Evolutionary conservation across 495 filamentous ascomycete species (phyloP).

Genomic region (Tetracladium marchalianum): DNA sequence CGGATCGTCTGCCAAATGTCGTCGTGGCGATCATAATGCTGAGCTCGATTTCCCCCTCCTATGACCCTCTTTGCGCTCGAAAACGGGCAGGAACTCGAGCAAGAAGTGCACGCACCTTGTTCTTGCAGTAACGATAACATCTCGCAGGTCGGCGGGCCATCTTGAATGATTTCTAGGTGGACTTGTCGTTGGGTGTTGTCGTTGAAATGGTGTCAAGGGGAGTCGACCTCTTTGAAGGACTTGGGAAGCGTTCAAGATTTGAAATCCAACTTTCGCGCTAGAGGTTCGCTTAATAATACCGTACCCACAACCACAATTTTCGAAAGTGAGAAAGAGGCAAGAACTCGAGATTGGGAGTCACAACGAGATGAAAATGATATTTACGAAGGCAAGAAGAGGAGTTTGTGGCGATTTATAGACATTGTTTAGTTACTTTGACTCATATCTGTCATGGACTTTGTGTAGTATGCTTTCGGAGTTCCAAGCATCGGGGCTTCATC

Average conservation of each 20-base stretch:
- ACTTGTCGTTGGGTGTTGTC: conserved; percentile 32
- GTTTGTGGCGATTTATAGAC: too few species aligned
- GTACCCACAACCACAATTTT: conserved; percentile 14
- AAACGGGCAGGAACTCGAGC: conserved; percentile 2
- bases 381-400: too few species aligned
- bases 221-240: background rate
- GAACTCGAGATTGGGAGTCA: background rate
- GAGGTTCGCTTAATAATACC: conserved; percentile 3
- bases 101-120: conserved; percentile 66
- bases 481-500: too few species aligned
- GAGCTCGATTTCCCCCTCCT: background rate
- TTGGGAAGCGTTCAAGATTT: conserved; percentile 4
- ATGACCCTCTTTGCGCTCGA: background rate
- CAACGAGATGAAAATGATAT: background rate
- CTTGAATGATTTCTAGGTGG: conserved; percentile 56
- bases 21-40: background rate
- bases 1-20: background rate
- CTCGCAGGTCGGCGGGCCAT: conserved; percentile 98
- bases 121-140: conserved; percentile 99
- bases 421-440: too few species aligned
- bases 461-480: too few species aligned
- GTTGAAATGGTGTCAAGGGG: conserved; percentile 9
- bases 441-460: too few species aligned
- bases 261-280: conserved; percentile 4
- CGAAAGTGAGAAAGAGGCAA: conserved; percentile 1